Evolutionary conservation across 306 rosid species (phyloP).

Genomic region (Vicia villosa): DNA sequence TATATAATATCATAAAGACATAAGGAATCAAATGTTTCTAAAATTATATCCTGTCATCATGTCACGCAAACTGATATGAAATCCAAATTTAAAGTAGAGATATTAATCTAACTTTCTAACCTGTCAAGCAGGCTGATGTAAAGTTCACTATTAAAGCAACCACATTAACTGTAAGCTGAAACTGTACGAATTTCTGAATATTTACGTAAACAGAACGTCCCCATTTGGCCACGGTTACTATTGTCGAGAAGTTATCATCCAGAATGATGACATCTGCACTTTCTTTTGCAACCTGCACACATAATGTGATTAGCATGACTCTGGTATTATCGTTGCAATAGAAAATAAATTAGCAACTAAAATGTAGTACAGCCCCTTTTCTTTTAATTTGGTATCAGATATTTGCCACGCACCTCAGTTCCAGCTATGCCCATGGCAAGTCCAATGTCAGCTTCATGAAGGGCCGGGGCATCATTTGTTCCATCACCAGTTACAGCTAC

Average conservation of each 20-base stretch:
- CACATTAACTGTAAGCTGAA: constrained; percentile 90
- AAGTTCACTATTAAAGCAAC: constrained; percentile 94
- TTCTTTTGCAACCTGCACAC: constrained; percentile 89
- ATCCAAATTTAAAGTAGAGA: constrained; percentile 2
- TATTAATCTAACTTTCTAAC: constrained; percentile 46
- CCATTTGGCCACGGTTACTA: constrained; percentile 96
- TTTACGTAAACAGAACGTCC: constrained; percentile 95
- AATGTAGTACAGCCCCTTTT: background rate
- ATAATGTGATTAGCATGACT: constrained; percentile 27
- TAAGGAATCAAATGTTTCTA: background rate
- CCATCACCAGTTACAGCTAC: constrained; percentile 99
- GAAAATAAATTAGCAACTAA: background rate
- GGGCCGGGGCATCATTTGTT: constrained; percentile 99
- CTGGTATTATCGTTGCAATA: constrained; percentile 16
- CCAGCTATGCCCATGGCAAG: constrained; percentile 99
- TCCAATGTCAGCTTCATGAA: constrained; percentile 98
- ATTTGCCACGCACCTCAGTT: constrained; percentile 74
- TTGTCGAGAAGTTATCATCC: constrained; percentile 97
- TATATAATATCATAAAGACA: constrained; percentile 29
- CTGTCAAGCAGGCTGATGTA: constrained; percentile 91
- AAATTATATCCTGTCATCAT: background rate
- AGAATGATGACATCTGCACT: constrained; percentile 97
- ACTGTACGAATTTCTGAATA: constrained; percentile 95
- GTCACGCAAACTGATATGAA: background rate
- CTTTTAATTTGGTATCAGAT: constrained; percentile 18